Conservation (phyloP, 2,329 filamentous ascomycete genomes). For the Exophiala xenobiotica region DNA sequence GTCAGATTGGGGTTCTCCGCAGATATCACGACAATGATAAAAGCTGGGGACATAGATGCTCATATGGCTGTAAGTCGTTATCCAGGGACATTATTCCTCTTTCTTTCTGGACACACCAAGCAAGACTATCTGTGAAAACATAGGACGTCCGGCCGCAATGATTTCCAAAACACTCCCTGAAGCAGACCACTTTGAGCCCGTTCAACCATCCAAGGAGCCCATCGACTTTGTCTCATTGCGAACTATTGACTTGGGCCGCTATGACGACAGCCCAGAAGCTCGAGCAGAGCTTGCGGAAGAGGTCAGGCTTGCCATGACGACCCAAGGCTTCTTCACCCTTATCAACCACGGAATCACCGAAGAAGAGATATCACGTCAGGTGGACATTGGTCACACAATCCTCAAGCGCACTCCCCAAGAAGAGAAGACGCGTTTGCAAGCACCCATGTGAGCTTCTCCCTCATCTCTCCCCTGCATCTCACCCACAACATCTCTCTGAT, state of each 20-base stretch:
- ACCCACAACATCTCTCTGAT: no score
- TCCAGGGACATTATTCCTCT: no score
- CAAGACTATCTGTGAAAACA: no score
- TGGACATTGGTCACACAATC: conserved; percentile 60
- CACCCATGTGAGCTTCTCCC: conserved; percentile 34
- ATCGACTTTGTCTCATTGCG: conserved; percentile 6
- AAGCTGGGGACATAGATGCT: no score
- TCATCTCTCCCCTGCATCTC: not conserved
- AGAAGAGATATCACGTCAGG: conserved; percentile 61
- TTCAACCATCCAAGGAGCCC: conserved; percentile 2
- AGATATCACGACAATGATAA: no score
- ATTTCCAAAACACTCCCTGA: conserved; percentile 15
- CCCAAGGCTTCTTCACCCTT: conserved; percentile 59
- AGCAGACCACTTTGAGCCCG: conserved; percentile 14
- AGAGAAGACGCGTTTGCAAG: conserved; percentile 54
- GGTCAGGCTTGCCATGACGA: conserved; percentile 11
- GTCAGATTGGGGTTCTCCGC: no score
- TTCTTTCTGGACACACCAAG: no score
- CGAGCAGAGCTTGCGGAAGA: conserved; percentile 6
- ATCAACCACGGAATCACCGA: conserved; percentile 62
- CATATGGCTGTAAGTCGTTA: no score
- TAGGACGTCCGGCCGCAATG: no score
- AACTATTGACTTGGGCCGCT: conserved; percentile 5
- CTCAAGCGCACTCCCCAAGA: conserved; percentile 58
- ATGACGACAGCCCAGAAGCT: conserved; percentile 12